A percentile compares a stretch with the other conserved stretches of the same genome.
Evolutionary conservation across 1,139 yeast genomes (phyloP).

Genomic region (Candida anutae): DNA sequence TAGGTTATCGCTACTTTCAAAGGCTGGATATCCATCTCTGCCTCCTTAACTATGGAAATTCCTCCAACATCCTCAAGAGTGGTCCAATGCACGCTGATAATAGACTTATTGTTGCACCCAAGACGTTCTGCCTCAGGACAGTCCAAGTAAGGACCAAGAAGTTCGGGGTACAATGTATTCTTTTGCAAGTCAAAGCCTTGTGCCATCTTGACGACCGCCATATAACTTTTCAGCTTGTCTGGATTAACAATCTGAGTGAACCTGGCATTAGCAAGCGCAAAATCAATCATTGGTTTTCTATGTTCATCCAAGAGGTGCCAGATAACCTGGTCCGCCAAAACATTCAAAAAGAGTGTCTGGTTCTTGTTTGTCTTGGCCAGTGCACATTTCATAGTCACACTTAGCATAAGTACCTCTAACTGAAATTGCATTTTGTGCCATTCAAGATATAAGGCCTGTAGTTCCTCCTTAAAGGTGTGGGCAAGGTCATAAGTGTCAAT

Average conservation of each 20-base stretch:
- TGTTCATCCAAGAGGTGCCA: conserved; percentile 56
- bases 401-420: conserved; percentile 58
- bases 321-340: conserved; percentile 56
- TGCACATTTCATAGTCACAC: conserved; percentile 46
- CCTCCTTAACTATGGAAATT: conserved; percentile 48
- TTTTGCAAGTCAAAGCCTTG: conserved; percentile 64
- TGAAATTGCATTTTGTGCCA: conserved; percentile 50
- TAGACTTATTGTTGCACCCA: conserved; percentile 14
- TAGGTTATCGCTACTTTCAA: conserved; percentile 68
- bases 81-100: conserved; percentile 61
- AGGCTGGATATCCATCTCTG: conserved; percentile 55
- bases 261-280: conserved; percentile 56
- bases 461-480: conserved; percentile 11
- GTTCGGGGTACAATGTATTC: conserved; percentile 61
- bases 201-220: conserved; percentile 52
- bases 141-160: conserved; percentile 48
- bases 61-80: conserved; percentile 83
- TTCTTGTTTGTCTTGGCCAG: conserved; percentile 24
- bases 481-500: conserved; percentile 10
- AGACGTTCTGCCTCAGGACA: conserved; percentile 4
- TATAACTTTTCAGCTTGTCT: conserved; percentile 52
- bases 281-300: conserved; percentile 61
- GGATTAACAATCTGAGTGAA: conserved; percentile 52
- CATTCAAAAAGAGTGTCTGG: conserved; percentile 24
- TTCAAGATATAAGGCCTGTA: conserved; percentile 46